Evolutionary conservation across 2,329 filamentous ascomycete species (phyloP).

Genomic region (Fusarium xylarioides): DNA sequence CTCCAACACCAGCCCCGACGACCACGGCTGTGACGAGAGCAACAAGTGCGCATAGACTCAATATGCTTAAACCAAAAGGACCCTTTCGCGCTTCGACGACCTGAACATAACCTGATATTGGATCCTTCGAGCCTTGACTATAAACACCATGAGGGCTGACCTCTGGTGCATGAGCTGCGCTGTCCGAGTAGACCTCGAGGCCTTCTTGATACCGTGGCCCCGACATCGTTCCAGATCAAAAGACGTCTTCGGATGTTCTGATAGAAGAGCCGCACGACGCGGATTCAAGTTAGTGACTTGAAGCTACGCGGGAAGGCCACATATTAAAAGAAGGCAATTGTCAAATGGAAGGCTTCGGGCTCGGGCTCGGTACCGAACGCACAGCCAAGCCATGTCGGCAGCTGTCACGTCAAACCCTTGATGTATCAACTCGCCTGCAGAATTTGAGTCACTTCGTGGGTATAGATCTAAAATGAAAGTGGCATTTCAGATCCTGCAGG

Average conservation of each 20-base stretch:
- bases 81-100: not conserved
- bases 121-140: not conserved
- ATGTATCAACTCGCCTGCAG: not conserved
- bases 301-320: too few species aligned
- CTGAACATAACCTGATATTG: not conserved
- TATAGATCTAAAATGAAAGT: not conserved
- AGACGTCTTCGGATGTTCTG: rapidly evolving
- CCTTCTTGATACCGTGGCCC: not conserved
- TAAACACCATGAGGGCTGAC: not conserved
- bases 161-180: constrained; percentile 5
- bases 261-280: not conserved
- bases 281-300: not conserved
- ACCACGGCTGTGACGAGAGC: not conserved
- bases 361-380: not conserved
- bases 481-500: not conserved
- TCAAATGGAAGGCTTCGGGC: not conserved
- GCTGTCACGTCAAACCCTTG: not conserved
- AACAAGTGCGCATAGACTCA: not conserved
- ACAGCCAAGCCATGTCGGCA: not conserved
- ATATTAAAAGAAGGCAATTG: not conserved
- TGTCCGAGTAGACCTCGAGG: constrained; percentile 5
- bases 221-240: not conserved
- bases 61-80: not conserved
- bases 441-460: not conserved
- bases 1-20: constrained; percentile 7